phyloP scores from a whole-genome alignment of 78 protist genomes.

The Planoprotostelium fungivorum region DNA sequence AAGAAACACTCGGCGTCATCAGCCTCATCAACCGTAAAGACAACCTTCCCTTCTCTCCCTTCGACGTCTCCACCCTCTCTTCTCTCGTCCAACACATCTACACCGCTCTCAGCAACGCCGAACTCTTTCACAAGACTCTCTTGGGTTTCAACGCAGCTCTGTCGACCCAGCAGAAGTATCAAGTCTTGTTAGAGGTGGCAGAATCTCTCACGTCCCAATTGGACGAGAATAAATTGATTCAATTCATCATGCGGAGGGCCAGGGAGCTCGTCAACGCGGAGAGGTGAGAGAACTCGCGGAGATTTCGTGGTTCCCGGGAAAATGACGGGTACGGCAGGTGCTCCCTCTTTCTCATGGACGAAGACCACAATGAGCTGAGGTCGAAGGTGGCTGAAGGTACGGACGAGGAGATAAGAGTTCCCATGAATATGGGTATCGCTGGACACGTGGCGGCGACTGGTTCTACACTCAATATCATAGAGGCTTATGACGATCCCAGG shows the following conservation, averaged over 20 bases:
- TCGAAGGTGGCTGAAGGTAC: constrained; percentile 6
- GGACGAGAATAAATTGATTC: background rate
- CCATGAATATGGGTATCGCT: constrained; percentile 6
- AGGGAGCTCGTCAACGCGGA: constrained; percentile 20
- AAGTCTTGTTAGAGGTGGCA: background rate
- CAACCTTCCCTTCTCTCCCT: background rate
- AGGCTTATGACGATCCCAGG: constrained; percentile 22
- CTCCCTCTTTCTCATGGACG: constrained; percentile 19
- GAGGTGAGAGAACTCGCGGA: no score
- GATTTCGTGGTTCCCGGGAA: no score
- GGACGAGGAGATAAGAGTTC: background rate
- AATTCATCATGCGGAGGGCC: constrained; percentile 15
- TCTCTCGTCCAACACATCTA: background rate
- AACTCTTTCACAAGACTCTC: background rate
- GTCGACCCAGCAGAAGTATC: constrained; percentile 18
- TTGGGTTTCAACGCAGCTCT: background rate
- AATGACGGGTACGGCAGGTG: no score
- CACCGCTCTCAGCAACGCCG: constrained; percentile 2
- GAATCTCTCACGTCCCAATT: constrained; percentile 6
- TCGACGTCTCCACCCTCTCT: background rate
- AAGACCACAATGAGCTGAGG: constrained; percentile 15
- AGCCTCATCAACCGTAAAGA: background rate
- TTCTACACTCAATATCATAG: background rate
- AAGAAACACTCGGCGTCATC: background rate
- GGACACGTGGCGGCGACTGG: constrained; percentile 32